phyloP scores from a whole-genome alignment of 1,284 basidiomycete genomes.

The Flammula alnicola region DNA sequence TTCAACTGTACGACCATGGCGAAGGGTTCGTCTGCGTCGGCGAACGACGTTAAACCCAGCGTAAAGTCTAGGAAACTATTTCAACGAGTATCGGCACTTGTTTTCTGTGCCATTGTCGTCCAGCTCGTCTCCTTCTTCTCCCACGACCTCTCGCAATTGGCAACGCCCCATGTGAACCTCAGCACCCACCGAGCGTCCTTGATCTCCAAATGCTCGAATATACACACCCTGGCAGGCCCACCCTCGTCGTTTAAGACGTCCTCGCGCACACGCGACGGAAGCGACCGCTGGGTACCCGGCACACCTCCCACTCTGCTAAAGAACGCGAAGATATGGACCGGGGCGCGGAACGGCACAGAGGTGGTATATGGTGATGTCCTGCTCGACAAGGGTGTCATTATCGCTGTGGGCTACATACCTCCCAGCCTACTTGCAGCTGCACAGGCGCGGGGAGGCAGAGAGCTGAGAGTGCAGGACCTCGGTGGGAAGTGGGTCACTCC shows the following conservation, averaged over 20 bases:
- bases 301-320: slow-evolving; percentile 63
- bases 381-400: slow-evolving; percentile 58
- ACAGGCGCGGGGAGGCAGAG: slow-evolving; percentile 10
- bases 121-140: slow-evolving; percentile 1
- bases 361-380: slow-evolving; percentile 63
- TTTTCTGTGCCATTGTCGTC: neutral
- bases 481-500: slow-evolving; percentile 54
- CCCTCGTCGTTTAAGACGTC: slow-evolving; percentile 10
- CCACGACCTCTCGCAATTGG: neutral
- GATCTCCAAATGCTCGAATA: slow-evolving; percentile 21
- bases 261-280: slow-evolving; percentile 29
- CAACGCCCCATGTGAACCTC: neutral
- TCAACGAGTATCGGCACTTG: neutral
- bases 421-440: slow-evolving; percentile 22
- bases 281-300: slow-evolving; percentile 70
- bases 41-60: neutral
- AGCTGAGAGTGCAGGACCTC: slow-evolving; percentile 44
- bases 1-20: neutral
- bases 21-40: neutral
- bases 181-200: slow-evolving; percentile 9
- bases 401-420: slow-evolving; percentile 46
- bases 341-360: slow-evolving; percentile 61
- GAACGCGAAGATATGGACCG: slow-evolving; percentile 87
- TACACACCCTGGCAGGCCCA: slow-evolving; percentile 31
- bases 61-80: neutral